Evolutionary conservation across 371 early-diverging fungal genomes (phyloP).

Genomic region (Choanephora cucurbitarum): DNA sequence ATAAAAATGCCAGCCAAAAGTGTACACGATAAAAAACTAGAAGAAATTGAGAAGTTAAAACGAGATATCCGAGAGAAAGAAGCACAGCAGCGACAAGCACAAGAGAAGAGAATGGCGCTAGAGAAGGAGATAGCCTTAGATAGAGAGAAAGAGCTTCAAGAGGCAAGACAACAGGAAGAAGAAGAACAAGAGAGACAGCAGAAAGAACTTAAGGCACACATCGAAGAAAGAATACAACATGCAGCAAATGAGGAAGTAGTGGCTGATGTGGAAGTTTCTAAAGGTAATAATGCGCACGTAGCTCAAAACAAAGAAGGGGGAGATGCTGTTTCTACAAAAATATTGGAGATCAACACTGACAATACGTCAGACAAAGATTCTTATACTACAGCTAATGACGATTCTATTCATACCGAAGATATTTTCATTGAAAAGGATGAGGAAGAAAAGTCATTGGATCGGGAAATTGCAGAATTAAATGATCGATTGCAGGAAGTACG

Average conservation of each 20-base stretch:
- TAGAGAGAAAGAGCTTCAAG: background rate
- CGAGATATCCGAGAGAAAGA: constrained; percentile 1
- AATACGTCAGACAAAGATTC: background rate
- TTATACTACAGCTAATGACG: background rate
- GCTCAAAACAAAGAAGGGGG: too few relatives aligned
- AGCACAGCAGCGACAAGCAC: background rate
- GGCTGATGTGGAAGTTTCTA: too few relatives aligned
- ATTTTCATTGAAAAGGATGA: background rate
- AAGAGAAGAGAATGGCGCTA: background rate
- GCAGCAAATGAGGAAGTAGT: background rate
- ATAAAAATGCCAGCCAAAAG: background rate
- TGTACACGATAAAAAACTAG: background rate
- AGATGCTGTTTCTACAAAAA: too few relatives aligned
- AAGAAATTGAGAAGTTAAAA: constrained; percentile 6
- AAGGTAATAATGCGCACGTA: too few relatives aligned
- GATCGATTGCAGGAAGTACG: background rate
- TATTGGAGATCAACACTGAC: too few relatives aligned
- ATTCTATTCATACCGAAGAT: too few relatives aligned
- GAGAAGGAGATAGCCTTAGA: background rate
- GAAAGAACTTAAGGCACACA: background rate
- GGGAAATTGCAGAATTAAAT: background rate
- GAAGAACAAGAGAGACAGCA: background rate
- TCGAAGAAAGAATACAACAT: background rate
- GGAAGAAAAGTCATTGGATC: background rate
- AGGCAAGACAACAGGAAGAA: background rate